Evolutionary conservation across 2,329 filamentous ascomycete genomes (phyloP).

Genomic region (Xylariomycetidae sp.): DNA sequence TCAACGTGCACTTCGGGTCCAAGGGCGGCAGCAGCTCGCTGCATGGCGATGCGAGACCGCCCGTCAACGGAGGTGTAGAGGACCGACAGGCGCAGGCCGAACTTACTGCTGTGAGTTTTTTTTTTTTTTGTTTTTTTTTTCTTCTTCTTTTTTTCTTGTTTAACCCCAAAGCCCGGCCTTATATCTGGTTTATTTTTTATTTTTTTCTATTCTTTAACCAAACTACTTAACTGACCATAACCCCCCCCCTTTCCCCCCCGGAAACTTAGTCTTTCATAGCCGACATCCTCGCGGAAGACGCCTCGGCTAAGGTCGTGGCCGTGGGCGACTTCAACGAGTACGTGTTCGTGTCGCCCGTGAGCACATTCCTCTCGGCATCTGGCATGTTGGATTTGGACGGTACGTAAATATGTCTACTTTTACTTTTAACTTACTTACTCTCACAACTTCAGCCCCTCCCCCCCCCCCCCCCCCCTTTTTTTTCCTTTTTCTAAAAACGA

Average conservation of each 20-base stretch:
- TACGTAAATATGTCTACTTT: too few species aligned
- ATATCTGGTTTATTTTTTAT: too few species aligned
- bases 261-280: slow-evolving; percentile 45
- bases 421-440: too few species aligned
- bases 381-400: slow-evolving; percentile 60
- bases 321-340: slow-evolving; percentile 74
- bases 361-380: slow-evolving; percentile 47
- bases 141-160: background rate
- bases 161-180: too few species aligned
- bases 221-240: background rate
- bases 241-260: too few species aligned
- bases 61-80: slow-evolving; percentile 59
- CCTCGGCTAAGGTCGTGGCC: slow-evolving; percentile 52
- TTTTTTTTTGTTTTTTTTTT: background rate
- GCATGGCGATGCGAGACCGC: slow-evolving; percentile 62
- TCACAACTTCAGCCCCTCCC: too few species aligned
- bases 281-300: slow-evolving; percentile 52
- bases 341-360: slow-evolving; percentile 55
- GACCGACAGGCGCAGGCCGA: slow-evolving; percentile 52
- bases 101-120: slow-evolving; percentile 47
- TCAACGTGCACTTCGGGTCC: slow-evolving; percentile 65
- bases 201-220: too few species aligned
- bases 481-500: too few species aligned
- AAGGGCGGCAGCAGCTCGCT: slow-evolving; percentile 63
- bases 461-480: too few species aligned